Base-by-base conservation (phyloP, 2,329 filamentous ascomycete species). In the Thermothelomyces thermophilus region DNA sequence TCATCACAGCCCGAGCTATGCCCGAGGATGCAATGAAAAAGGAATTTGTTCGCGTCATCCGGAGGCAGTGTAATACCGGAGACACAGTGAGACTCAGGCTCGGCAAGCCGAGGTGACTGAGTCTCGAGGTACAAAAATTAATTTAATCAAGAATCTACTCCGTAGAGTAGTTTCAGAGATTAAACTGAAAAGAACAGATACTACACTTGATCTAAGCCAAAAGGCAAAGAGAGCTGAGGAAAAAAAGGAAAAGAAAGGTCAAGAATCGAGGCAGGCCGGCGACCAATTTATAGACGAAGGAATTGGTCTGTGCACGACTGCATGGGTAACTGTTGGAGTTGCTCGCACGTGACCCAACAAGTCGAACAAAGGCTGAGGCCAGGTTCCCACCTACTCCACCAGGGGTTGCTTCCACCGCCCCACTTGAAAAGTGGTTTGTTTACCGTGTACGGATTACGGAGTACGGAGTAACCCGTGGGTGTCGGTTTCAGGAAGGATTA, bases 121-220 rank as follows among this genome's bases (percentile, higher is more conserved):
- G 60, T 64, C 66, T 69, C 77, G 59, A 53, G 61, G 52, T 68
- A 59, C 75, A 87, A 87, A 84, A 86, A 90, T 88, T 77, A 76
- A 83, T 81, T 80, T 87, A 90, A 90, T 87, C 51, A 50, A 48
- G 34, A 53, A 42, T 53, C 51, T 53, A 41, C 46, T 53, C 83
- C 76, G 73, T 86, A 79, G 82, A 76, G 74, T 75, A 77, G 78
- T 89, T 87, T 85, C 85, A 90, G 86, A 53, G 51, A 53, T 53
- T 53, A 53, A 53, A 53, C 51, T 53, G 51, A 53, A 53, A 53
- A 53, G 51, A 53, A 53, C 51, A 53, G 51, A 53, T 87, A 53
- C 51, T 53, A 53, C 51, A 53, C 51, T 53, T 89, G 85, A 89
- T 89, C 85, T 88, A 86, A 87, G 81, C 81, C 77, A 80, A 76